Conservation (phyloP, 1,139 yeast species). For the Zygotorulaspora mrakii region DNA sequence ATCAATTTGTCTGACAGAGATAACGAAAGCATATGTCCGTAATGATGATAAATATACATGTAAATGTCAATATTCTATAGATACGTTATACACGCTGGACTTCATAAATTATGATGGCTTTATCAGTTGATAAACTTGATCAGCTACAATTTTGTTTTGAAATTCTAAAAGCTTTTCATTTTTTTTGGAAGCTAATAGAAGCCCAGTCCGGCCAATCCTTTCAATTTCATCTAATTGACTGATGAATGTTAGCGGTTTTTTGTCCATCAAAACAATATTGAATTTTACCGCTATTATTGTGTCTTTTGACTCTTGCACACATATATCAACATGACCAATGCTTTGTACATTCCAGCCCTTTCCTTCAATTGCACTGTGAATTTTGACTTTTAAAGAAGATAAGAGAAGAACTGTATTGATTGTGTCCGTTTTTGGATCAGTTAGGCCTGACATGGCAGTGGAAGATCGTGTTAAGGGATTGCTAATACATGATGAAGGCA, state of each 20-base stretch:
- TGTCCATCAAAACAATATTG: slow-evolving; percentile 12
- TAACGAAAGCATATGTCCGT: not conserved
- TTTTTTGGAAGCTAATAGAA: slow-evolving; percentile 16
- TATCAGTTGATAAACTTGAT: slow-evolving; percentile 25
- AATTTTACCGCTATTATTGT: slow-evolving; percentile 22
- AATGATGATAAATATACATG: not conserved
- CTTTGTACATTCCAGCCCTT: slow-evolving; percentile 20
- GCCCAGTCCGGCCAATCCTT: slow-evolving; percentile 32
- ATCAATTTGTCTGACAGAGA: not conserved
- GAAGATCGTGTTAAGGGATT: slow-evolving; percentile 19
- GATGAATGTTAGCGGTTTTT: slow-evolving; percentile 8
- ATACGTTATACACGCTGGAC: slow-evolving; percentile 3
- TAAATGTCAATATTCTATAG: slow-evolving; percentile 5
- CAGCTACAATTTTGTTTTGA: slow-evolving; percentile 23
- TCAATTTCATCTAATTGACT: slow-evolving; percentile 20
- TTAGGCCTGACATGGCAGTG: slow-evolving; percentile 17
- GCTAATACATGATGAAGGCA: slow-evolving; percentile 18
- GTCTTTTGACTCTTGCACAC: slow-evolving; percentile 21
- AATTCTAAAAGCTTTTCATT: slow-evolving; percentile 30
- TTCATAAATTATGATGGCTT: slow-evolving; percentile 4
- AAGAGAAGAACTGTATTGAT: slow-evolving; percentile 17
- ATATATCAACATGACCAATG: slow-evolving; percentile 23
- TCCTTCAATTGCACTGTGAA: slow-evolving; percentile 16
- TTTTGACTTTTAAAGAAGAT: slow-evolving; percentile 21
- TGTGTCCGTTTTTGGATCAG: slow-evolving; percentile 6